Percentiles rank a stretch among this genome's conserved stretches.
phyloP scores from a whole-genome alignment of 495 filamentous ascomycete species.

The Penicilliopsis zonata region DNA sequence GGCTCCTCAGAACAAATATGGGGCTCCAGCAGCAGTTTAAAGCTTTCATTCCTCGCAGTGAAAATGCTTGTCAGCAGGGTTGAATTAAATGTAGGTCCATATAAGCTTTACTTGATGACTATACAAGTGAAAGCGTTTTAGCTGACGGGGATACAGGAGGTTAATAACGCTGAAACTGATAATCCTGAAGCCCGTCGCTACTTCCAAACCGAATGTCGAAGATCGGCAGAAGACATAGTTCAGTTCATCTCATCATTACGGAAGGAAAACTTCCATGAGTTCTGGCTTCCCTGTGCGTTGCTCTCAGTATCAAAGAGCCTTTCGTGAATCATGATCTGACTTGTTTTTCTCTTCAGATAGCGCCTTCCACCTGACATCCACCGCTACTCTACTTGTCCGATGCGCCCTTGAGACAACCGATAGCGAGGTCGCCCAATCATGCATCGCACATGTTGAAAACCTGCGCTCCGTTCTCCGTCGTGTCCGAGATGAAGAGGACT shows the following conservation, averaged over 20 bases:
- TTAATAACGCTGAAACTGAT: conserved; percentile 30
- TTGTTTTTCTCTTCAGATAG: conserved; percentile 18
- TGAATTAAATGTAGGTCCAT: conserved; percentile 33
- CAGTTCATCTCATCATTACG: conserved; percentile 36
- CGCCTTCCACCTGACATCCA: conserved; percentile 37
- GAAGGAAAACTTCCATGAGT: conserved; percentile 33
- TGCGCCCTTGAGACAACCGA: conserved; percentile 35
- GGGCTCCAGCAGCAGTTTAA: conserved; percentile 39
- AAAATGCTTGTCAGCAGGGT: conserved; percentile 40
- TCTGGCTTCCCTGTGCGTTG: conserved; percentile 37
- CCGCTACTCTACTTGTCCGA: conserved; percentile 35
- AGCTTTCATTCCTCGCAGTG: conserved; percentile 38
- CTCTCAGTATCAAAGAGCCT: neutral
- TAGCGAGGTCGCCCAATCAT: conserved; percentile 25
- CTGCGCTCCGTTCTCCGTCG: conserved; percentile 32
- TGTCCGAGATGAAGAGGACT: conserved; percentile 40
- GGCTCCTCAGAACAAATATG: conserved; percentile 20
- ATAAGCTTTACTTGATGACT: no score
- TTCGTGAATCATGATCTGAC: conserved; percentile 7
- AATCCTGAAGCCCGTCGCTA: conserved; percentile 33
- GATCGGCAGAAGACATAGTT: conserved; percentile 39
- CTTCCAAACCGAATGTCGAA: conserved; percentile 37
- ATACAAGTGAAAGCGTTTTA: no score
- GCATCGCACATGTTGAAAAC: conserved; percentile 30
- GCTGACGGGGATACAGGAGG: conserved; percentile 17